Evolutionary conservation across 768 basidiomycete genomes (phyloP), one percentile per base, ranked within the genome.

Genomic region (Steccherinum ochraceum): DNA sequence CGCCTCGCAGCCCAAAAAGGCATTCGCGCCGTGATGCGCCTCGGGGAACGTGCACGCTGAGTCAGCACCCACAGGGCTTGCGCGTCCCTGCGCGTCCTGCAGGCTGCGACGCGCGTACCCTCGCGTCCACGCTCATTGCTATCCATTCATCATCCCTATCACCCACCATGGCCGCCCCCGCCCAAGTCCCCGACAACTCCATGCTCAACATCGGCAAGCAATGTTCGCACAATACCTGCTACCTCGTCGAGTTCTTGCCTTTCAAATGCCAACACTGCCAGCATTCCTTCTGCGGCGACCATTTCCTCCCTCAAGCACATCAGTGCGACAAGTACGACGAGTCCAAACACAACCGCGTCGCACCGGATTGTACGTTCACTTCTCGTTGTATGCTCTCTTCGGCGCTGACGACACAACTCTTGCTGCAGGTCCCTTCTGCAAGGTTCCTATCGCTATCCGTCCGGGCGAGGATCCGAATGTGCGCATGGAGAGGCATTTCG

Each of bases 211-310:
- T 92, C 56, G 87, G 88, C 5, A 75, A 79, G 51, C 84, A 88
- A 59, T 93, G 90, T 67, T 80, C 84, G 12, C 73, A 79, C 46
- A 63, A 77, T 0, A 67, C 78, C 1, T 93, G 90, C 67, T 66
- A 74, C 24, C 76, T 87, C 55, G 77, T 91, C 61, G 90, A 93
- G 71, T 92, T 91, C 57, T 72, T 93, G 11, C 89, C 90, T 0
- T 86, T 92, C 75, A 86, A 84, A 67, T 93, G 90, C 64, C 83
- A 87, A 46, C 87, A 90, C 59, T 93, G 90, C 64, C 61, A 73
- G 12, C 65, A 74, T 13, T 72, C 74, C 0, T 93, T 82, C 69
- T 93, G 91, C 58, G 80, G 81, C 40, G 85, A 89, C 12, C 90
- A 93, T 61, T 92, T 84, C 70, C 78, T 77, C 54, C 85, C 84